Evolutionary conservation across 1,284 basidiomycete genomes (phyloP).

Genomic region (Tilletia caries): DNA sequence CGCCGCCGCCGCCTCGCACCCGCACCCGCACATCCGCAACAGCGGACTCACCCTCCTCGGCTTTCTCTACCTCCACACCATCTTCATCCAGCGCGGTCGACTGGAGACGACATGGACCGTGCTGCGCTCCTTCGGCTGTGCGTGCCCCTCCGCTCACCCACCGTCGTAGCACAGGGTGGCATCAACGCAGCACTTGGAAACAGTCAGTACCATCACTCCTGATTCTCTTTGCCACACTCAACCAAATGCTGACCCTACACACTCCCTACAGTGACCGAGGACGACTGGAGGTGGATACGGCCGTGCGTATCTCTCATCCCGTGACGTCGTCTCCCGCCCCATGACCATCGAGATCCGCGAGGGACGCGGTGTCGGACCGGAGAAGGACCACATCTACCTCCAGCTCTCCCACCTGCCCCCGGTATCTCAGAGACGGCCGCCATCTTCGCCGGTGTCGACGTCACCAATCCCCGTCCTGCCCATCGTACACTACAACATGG

Average conservation of each 20-base stretch:
- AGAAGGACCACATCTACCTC: slow-evolving; percentile 96
- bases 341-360: slow-evolving; percentile 99
- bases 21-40: slow-evolving; percentile 55
- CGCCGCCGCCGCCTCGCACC: neutral
- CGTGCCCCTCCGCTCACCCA: slow-evolving; percentile 89
- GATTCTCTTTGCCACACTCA: no score
- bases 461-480: slow-evolving; percentile 72
- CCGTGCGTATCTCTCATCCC: slow-evolving; percentile 94
- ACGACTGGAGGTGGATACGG: slow-evolving; percentile 99
- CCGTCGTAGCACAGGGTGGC: slow-evolving; percentile 98
- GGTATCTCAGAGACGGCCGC: slow-evolving; percentile 99
- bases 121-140: slow-evolving; percentile 89
- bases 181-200: slow-evolving; percentile 99
- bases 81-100: slow-evolving; percentile 92
- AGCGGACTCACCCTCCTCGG: slow-evolving; percentile 80
- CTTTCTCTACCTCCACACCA: slow-evolving; percentile 91
- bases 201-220: slow-evolving; percentile 30
- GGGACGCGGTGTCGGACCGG: slow-evolving; percentile 96
- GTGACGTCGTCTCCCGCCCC: slow-evolving; percentile 97
- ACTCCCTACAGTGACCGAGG: slow-evolving; percentile 42
- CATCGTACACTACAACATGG: slow-evolving; percentile 64
- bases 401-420: slow-evolving; percentile 93
- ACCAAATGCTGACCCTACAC: neutral
- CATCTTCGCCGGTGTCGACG: slow-evolving; percentile 98
- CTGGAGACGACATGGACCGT: slow-evolving; percentile 98